Evolutionary conservation across 768 basidiomycete genomes (phyloP), one percentile per base, ranked within the genome.

Genomic region (Mycena leptocephala): DNA sequence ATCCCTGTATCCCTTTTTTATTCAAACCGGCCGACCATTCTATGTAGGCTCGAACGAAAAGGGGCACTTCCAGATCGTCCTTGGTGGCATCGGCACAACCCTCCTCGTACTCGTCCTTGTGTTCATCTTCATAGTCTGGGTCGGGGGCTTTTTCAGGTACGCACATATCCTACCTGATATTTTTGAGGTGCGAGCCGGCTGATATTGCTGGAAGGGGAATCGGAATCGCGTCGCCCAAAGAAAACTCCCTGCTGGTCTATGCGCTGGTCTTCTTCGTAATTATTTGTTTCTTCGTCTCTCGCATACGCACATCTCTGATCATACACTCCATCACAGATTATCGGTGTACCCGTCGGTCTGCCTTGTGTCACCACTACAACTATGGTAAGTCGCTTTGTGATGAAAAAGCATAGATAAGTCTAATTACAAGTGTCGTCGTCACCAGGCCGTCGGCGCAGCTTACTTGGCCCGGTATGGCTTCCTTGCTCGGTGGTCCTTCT

Each of bases 341-440:
- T 88, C 75, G 87, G 87, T 78, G 88, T 89, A 3, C 89, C 89
- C 16, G 88, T 89, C 75, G 89, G 89, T 79, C 82, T 89, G 1
- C 89, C 89, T 3, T 86, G 86, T 66, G 89, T 89, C 46, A 88
- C 88, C 18, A 84, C 84, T 2, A 84, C 83, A 6, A 84, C 83
- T 3, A 83, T 84, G 83, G 77, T 76, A 68, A 58, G 67, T 67
- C 2, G n/a, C n/a, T n/a, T n/a, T 39, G 8, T 13, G 33, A 24
- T 43, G 18, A 58, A 39, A 53, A 35, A 32, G 32, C n/a, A n/a
- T n/a, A n/a, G n/a, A 53, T 11, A 37, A 3, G 1, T n/a, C 26
- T 41, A 22, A 43, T 55, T 1, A 58, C 18, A 51, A 65, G 22
- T 32, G 6, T 67, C 22, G 24, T 37, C 62, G 10, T 65, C 48